Evolutionary conservation across 345 rosid species (phyloP), one percentile per base, ranked within the genome.

Genomic region (Syzygium aqueum): DNA sequence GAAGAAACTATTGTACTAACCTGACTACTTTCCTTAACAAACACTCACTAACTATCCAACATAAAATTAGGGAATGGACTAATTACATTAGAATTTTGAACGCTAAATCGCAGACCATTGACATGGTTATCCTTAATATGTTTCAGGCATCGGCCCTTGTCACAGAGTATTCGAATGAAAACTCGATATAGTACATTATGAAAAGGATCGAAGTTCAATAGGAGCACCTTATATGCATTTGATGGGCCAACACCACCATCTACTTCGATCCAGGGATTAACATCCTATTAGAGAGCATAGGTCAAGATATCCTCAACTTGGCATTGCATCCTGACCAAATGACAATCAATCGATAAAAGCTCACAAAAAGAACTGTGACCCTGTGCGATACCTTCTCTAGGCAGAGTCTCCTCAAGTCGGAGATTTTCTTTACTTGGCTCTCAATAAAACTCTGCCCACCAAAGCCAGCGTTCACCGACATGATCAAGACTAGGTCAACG

Each of bases 391-490:
- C 99, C 99, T 95, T 97, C 91, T 96, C 98, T 6, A 87, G 93
- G 86, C 98, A 97, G 91, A 96, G 23, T 93, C 94, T 97, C 92
- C 98, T 93, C 92, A 97, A 93, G 37, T 96, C 99, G 1, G 96
- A 91, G 92, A 95, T 96, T 93, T 96, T 97, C 95, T 93, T 96
- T 65, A 96, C 99, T 96, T 96, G 99, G 92, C 99, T 97, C 95
- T 97, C 99, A 51, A 97, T 97, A 91, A 97, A 97, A 93, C 99
- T 95, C 90, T 97, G 99, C 78, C 99, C 98, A 78, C 99, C 99
- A 89, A 96, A 97, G 84, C 99, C 99, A 43, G 99, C 99, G 92
- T 96, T 97, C 86, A 97, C 99, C 30, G 99, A 97, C 99, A 97
- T 97, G 87, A 97, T 97, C 94, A 97, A 91, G 89, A 96, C 96